These are phyloP conservation scores for Baorangia bicolor DNA, from an alignment of 768 basidiomycete genomes.

Conservation along the genomic window DNA sequence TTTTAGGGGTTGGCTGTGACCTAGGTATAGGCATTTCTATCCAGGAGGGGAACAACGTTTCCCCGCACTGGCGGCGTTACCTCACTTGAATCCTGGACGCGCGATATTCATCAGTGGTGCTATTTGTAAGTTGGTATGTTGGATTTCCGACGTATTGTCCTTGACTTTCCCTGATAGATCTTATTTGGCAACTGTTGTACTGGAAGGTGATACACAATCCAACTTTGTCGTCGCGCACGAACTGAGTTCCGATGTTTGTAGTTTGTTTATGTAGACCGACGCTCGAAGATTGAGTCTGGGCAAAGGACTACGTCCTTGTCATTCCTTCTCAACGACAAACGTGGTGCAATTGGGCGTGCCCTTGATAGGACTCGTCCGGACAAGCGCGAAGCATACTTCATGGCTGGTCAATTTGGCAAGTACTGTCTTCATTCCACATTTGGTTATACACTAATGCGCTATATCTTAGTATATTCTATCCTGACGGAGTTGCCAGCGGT, in stretches of 20 bases:
- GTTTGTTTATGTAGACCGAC: slow-evolving; percentile 87
- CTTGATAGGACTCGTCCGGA: slow-evolving; percentile 59
- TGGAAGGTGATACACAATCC: slow-evolving; percentile 66
- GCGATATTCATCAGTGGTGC: slow-evolving; percentile 78
- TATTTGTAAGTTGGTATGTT: slow-evolving; percentile 61
- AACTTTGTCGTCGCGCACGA: neutral
- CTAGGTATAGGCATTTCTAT: slow-evolving; percentile 73
- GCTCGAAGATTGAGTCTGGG: slow-evolving; percentile 87
- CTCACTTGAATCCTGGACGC: slow-evolving; percentile 63
- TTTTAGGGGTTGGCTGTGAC: slow-evolving; percentile 5
- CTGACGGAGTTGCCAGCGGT: slow-evolving; percentile 86
- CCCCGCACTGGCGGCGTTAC: slow-evolving; percentile 76
- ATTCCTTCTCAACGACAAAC: slow-evolving; percentile 85
- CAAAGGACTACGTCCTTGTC: slow-evolving; percentile 89
- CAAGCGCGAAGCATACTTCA: slow-evolving; percentile 72
- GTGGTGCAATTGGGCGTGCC: slow-evolving; percentile 73
- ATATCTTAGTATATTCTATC: slow-evolving; percentile 67
- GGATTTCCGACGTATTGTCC: slow-evolving; percentile 8
- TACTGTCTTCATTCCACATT: slow-evolving; percentile 8
- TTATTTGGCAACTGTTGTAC: slow-evolving; percentile 90
- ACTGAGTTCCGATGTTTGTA: slow-evolving; percentile 25
- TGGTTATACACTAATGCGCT: slow-evolving; percentile 1
- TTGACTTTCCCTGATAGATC: slow-evolving; percentile 49
- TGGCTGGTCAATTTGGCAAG: slow-evolving; percentile 80
- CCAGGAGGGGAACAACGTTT: slow-evolving; percentile 77